Evolutionary conservation across 2,329 filamentous ascomycete genomes (phyloP).

Genomic region (Penicillium verrucosum): DNA sequence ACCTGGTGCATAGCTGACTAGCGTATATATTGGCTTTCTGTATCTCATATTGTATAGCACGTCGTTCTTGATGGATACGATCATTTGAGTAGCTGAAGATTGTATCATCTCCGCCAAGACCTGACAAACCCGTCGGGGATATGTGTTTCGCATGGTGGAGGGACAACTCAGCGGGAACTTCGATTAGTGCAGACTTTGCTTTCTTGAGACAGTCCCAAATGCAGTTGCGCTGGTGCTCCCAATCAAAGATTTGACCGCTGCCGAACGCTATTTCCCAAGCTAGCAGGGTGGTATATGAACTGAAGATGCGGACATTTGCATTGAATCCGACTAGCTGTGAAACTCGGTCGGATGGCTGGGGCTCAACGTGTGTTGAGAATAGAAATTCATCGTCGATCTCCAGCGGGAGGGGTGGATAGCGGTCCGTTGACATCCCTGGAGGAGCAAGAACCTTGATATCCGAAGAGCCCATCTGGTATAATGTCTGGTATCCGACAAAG

Average conservation of each 20-base stretch:
- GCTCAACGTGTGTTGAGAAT: constrained; percentile 64
- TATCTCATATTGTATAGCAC: constrained; percentile 72
- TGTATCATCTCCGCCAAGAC: constrained; percentile 17
- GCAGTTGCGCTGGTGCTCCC: constrained; percentile 71
- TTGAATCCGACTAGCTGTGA: constrained; percentile 79
- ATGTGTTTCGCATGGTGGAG: constrained; percentile 41
- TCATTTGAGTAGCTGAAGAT: constrained; percentile 29
- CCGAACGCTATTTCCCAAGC: constrained; percentile 82
- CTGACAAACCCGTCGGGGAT: constrained; percentile 5
- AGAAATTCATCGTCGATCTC: constrained; percentile 85
- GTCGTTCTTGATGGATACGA: constrained; percentile 26
- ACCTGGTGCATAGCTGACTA: constrained; percentile 75
- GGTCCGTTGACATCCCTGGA: constrained; percentile 70
- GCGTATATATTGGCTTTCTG: constrained; percentile 89
- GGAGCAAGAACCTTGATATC: constrained; percentile 71
- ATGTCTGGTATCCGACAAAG: constrained; percentile 71
- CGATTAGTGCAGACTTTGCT: constrained; percentile 66
- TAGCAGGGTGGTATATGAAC: constrained; percentile 73
- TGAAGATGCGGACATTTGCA: constrained; percentile 71
- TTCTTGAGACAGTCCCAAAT: constrained; percentile 67
- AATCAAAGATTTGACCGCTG: constrained; percentile 70
- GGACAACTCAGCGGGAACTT: constrained; percentile 66
- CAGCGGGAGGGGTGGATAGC: constrained; percentile 73
- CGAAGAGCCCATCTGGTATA: constrained; percentile 71
- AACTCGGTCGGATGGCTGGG: constrained; percentile 65